Conservation (phyloP, 2,329 filamentous ascomycete genomes). For the Scytalidium sp. region DNA sequence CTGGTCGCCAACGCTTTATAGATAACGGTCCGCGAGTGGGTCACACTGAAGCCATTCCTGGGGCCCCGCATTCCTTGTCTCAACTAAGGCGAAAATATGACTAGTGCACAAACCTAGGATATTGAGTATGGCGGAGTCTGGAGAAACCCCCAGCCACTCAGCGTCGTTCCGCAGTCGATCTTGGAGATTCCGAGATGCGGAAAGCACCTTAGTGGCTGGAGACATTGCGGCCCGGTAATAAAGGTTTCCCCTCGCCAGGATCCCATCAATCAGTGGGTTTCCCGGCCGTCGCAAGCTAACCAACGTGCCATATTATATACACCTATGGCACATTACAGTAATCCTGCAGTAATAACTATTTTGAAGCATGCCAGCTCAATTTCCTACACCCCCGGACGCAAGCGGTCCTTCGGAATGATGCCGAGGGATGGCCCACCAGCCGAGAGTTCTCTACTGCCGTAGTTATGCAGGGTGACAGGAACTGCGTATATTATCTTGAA, state of each 20-base stretch:
- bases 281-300: no score
- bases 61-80: not conserved
- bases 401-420: not conserved
- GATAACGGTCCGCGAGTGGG: not conserved
- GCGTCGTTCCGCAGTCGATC: not conserved
- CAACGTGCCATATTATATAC: no score
- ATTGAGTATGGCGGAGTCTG: no score
- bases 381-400: no score
- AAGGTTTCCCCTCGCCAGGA: no score
- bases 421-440: not conserved
- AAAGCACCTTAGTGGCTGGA: not conserved
- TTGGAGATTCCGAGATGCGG: not conserved
- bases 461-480: not conserved
- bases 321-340: no score
- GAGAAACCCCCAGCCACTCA: no score
- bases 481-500: not conserved
- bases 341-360: no score
- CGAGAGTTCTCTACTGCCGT: not conserved
- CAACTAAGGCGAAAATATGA: not conserved
- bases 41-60: not conserved
- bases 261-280: no score
- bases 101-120: no score
- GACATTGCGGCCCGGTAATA: no score
- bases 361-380: no score
- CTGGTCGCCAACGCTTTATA: not conserved